phyloP scores from a whole-genome alignment of 2,329 filamentous ascomycete genomes.

The Stromatinia cepivora region DNA sequence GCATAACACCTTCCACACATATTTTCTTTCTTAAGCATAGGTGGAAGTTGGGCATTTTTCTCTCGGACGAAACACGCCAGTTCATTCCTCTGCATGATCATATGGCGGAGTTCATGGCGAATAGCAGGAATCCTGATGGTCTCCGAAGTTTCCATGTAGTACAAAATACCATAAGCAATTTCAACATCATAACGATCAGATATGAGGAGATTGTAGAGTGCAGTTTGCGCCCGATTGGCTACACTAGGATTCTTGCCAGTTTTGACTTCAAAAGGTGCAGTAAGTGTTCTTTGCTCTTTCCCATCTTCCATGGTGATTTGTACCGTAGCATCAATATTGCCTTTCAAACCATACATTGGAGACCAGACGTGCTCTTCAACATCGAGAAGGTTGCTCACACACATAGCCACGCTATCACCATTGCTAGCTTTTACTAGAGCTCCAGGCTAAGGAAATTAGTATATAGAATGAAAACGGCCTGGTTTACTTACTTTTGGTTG shows the following conservation, averaged over 20 bases:
- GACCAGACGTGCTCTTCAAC: constrained; percentile 99
- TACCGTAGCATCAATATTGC: constrained; percentile 95
- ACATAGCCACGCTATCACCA: constrained; percentile 74
- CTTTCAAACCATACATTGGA: constrained; percentile 94
- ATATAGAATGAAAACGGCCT: neutral
- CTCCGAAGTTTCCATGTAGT: constrained; percentile 90
- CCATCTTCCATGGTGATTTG: constrained; percentile 79
- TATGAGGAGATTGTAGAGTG: constrained; percentile 86
- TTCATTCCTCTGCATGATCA: constrained; percentile 95
- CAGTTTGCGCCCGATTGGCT: constrained; percentile 88
- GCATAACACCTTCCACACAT: constrained; percentile 88
- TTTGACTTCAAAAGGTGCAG: constrained; percentile 93
- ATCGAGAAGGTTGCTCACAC: constrained; percentile 89
- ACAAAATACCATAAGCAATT: constrained; percentile 85
- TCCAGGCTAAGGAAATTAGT: constrained; percentile 50
- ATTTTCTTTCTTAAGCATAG: constrained; percentile 80
- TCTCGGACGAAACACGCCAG: constrained; percentile 83
- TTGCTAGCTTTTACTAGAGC: constrained; percentile 79
- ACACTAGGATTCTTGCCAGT: constrained; percentile 83
- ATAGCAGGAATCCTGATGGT: constrained; percentile 83
- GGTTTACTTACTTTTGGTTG: constrained; percentile 60
- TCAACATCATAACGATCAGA: constrained; percentile 95
- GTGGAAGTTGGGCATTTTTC: constrained; percentile 74
- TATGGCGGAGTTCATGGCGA: constrained; percentile 84
- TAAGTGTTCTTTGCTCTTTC: constrained; percentile 65